Evolutionary conservation across 2,329 filamentous ascomycete species (phyloP).

Genomic region (Phaeosphaeria sp.): DNA sequence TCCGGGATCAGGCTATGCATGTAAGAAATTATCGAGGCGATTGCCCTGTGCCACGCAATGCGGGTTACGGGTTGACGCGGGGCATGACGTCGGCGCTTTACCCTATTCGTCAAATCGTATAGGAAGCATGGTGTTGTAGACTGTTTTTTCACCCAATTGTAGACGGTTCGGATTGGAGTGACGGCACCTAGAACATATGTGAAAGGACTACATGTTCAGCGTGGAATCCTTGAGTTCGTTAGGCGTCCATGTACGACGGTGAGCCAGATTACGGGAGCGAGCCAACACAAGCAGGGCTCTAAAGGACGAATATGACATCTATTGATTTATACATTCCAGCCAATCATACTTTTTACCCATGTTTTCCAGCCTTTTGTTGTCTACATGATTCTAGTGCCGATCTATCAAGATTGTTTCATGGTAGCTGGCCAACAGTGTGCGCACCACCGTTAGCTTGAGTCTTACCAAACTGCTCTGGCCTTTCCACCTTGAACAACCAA

Average conservation of each 20-base stretch:
- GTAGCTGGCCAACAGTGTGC: conserved; percentile 44
- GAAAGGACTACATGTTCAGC: background rate
- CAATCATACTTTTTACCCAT: background rate
- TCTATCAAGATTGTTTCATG: conserved; percentile 18
- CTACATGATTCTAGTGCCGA: background rate
- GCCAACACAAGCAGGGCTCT: background rate
- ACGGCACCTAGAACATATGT: background rate
- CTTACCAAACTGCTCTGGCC: conserved; percentile 47
- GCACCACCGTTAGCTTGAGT: conserved; percentile 28
- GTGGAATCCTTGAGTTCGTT: background rate
- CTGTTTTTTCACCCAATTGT: background rate
- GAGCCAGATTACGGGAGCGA: background rate
- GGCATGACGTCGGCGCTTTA: conserved; percentile 6
- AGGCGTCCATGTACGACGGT: background rate
- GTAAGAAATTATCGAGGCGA: conserved; percentile 8
- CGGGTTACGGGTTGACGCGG: conserved; percentile 2
- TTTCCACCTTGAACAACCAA: conserved; percentile 65
- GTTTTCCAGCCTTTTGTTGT: background rate
- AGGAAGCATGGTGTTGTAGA: conserved; percentile 2
- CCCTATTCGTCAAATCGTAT: conserved; percentile 1
- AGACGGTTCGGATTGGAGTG: background rate
- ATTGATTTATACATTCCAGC: background rate
- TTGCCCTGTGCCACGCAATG: conserved; percentile 21
- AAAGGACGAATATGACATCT: background rate
- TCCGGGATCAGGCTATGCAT: conserved; percentile 10